Conservation (phyloP, 148 eudicot genomes). For the Persicaria tinctoria region DNA sequence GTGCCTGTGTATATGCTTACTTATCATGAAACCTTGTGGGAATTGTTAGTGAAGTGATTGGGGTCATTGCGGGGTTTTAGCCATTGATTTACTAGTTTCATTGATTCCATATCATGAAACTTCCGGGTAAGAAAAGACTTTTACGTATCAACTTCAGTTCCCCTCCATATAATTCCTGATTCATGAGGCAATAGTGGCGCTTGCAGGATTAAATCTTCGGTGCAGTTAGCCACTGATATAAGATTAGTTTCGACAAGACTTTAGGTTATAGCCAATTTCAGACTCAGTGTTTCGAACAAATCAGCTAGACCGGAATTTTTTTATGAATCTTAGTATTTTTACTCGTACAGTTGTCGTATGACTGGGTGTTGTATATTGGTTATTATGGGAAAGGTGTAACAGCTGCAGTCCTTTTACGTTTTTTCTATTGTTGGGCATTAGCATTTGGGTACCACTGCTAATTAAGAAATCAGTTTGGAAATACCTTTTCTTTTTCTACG, state of each 20-base stretch:
- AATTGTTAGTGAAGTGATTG: not conserved
- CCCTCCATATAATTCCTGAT: not conserved
- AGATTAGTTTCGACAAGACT: too few relatives aligned
- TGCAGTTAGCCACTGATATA: not conserved
- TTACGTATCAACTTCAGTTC: not conserved
- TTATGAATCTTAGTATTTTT: not conserved
- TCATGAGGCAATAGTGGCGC: not conserved
- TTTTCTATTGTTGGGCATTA: not conserved
- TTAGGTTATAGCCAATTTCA: too few relatives aligned
- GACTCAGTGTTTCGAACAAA: too few relatives aligned
- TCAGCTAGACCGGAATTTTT: not conserved
- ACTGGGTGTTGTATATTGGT: not conserved
- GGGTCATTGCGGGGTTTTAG: not conserved
- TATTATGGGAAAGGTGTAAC: not conserved
- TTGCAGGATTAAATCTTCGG: not conserved
- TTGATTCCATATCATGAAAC: not conserved
- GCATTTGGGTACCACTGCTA: not conserved
- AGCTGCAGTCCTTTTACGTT: not conserved
- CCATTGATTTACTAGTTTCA: not conserved
- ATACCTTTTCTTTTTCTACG: not conserved
- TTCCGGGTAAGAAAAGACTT: too few relatives aligned
- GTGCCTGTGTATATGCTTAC: not conserved
- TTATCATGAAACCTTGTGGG: not conserved
- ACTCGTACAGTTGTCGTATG: not conserved
- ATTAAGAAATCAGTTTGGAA: not conserved